Evolutionary conservation across 1,284 basidiomycete genomes (phyloP), one percentile per base, ranked within the genome.

Genomic region (Amylostereum chailletii): DNA sequence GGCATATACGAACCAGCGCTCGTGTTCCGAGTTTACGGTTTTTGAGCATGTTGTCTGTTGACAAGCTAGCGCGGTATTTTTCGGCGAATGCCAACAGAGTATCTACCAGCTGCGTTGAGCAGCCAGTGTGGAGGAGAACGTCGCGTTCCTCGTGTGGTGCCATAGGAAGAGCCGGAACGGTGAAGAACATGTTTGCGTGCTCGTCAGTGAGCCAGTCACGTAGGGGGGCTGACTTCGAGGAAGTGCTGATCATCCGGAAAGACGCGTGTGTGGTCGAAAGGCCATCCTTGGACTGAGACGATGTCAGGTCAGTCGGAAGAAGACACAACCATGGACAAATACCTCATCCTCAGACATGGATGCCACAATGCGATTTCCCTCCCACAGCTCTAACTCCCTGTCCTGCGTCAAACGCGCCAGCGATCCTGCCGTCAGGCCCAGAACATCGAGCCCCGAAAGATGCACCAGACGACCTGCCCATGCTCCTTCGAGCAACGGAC

Each of bases 141-240:
- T 58, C 53, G 1, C 57, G 53, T 59, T 79, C 81, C 58, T 84
- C 81, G 0, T 58, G 53, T 7, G 55, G 57, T 30, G 70, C 66
- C 81, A 84, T 83, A 1, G 81, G 79, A 55, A 76, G 74, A 39
- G 73, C 70, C 2, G 77, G 72, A 31, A 84, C 62, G 5, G 79
- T 63, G 61, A 83, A 77, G 69, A 84, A 83, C 79, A 82, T 82
- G 59, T 82, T 83, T 11, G 76, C 74, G 56, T 83, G 77, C 58
- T 84, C 81, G 52, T 76, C 74, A 0, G 72, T 69, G 30, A 84
- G 70, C 81, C 81, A 84, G 57, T 83, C 81, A 56, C 77, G 76
- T 9, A 82, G 64, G 8, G 76, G 74, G 1, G 76, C 61, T 1
- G 79, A 81, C 57, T 79, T 81, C 30, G 80, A 82, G 6, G 79